A percentile compares a stretch with the other conserved stretches of the same genome.
Evolutionary conservation across 2,329 filamentous ascomycete species (phyloP).

Genomic region (Apiospora marii): DNA sequence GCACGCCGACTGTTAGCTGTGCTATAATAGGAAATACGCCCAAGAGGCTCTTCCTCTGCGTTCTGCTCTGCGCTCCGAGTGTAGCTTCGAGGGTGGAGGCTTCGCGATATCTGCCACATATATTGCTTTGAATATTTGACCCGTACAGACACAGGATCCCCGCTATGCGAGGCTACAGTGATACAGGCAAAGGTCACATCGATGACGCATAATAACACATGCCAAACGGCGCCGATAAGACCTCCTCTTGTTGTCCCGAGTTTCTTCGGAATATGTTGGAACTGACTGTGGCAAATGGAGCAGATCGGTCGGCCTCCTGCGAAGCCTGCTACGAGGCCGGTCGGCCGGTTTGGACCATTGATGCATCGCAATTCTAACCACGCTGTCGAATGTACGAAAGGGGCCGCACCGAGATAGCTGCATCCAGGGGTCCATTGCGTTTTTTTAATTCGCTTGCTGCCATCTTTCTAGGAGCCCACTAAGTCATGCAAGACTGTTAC

Average conservation of each 20-base stretch:
- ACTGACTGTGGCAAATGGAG: neutral
- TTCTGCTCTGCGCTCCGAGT: neutral
- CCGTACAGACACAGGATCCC: neutral
- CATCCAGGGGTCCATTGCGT: neutral
- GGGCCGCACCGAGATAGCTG: neutral
- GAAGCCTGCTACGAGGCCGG: neutral
- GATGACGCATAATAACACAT: neutral
- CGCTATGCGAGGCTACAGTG: neutral
- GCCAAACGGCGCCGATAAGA: neutral
- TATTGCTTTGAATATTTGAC: neutral
- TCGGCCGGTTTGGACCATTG: neutral
- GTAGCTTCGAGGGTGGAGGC: constrained; percentile 1
- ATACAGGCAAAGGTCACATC: neutral
- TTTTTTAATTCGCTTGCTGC: neutral
- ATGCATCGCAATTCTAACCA: neutral
- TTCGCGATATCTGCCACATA: neutral
- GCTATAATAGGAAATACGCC: constrained; percentile 1
- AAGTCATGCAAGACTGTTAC: neutral
- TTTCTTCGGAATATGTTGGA: neutral
- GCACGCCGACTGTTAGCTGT: constrained; percentile 10
- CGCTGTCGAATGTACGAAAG: neutral
- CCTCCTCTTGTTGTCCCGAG: neutral
- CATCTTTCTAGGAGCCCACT: neutral
- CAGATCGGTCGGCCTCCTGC: neutral
- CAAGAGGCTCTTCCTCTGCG: neutral